Evolutionary conservation across 2,329 filamentous ascomycete species (phyloP), one percentile per base, ranked within the genome.

Genomic region (Ceratocystis cacaofunesta): DNA sequence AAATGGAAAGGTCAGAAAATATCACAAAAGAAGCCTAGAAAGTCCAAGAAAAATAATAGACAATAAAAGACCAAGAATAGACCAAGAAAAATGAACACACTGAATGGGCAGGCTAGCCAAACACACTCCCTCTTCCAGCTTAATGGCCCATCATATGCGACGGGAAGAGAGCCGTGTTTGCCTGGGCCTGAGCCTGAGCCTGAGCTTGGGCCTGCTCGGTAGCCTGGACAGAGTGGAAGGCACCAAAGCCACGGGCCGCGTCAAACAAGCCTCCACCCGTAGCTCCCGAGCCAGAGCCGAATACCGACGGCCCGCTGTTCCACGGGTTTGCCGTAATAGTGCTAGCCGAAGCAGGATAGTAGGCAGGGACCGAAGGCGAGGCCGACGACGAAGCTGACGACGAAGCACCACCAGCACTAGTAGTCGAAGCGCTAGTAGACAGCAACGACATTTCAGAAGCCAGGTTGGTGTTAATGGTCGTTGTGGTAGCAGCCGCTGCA

Each of bases 141-240:
- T 70, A 75, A 61, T 72, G 69, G 8, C 74, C 73, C 70, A 75
- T 72, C 73, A 74, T 75, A 62, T 75, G 72, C 3, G 73, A 70
- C 25, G 72, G 71, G 30, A 73, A 66, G 28, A 63, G 36, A 19
- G 19, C 48, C 28, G 61, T 19, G 6, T 46, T 30, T 6, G 28
- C 43, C 52, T 57, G 52, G 5, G 52, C 25, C 25, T 46, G 48
- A 8, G 63, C 61, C 41, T 22, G 36, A 15, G 46, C 48, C 15
- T 58, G 30, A 2, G 55, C 46, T 15, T 46, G 48, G 17, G 63
- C 61, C 41, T 46, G 41, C 32, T 44, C 61, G 12, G 36, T 8
- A 22, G 48, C 25, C 19, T 44, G 61, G 28, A 57, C 28, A 6
- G 10, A 17, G 61, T 62, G 61, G 15, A 62, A 62, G 15, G 17